phyloP scores from a whole-genome alignment of 108 stramenopile species.

The Stephanodiscus minutulus region DNA sequence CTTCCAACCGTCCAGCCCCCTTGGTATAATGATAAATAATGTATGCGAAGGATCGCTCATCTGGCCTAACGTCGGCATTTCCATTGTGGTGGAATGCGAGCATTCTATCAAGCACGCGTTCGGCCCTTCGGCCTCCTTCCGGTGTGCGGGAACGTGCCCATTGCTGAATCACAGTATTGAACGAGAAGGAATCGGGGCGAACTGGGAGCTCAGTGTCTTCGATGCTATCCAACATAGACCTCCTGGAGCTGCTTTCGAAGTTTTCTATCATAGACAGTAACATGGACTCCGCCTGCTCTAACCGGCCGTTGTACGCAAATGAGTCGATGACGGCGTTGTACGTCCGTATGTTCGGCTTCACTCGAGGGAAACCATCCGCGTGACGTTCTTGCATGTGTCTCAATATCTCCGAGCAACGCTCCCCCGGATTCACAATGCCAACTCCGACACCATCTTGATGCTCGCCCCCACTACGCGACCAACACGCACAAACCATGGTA shows the following conservation, averaged over 20 bases:
- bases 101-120: constrained; percentile 58
- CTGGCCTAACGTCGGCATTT: constrained; percentile 62
- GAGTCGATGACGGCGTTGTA: constrained; percentile 73
- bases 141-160: constrained; percentile 51
- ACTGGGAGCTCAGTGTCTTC: constrained; percentile 59
- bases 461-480: constrained; percentile 55
- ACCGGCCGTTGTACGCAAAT: constrained; percentile 49
- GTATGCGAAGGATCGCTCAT: constrained; percentile 65
- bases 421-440: constrained; percentile 17
- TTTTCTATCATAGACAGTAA: constrained; percentile 65
- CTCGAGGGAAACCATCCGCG: constrained; percentile 47
- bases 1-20: constrained; percentile 42
- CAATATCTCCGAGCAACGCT: constrained; percentile 64
- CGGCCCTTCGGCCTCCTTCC: constrained; percentile 63
- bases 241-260: constrained; percentile 47
- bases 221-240: constrained; percentile 45
- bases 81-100: constrained; percentile 61
- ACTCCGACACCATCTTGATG: constrained; percentile 9
- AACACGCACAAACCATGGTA: constrained; percentile 66
- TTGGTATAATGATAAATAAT: constrained; percentile 69
- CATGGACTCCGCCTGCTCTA: constrained; percentile 62
- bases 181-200: constrained; percentile 66
- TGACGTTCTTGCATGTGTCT: constrained; percentile 60
- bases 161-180: constrained; percentile 70
- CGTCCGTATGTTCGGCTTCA: constrained; percentile 63